These are phyloP conservation scores for Neofusicoccum cordaticola DNA, from an alignment of 2,329 filamentous ascomycete genomes.

Conservation along the genomic window DNA sequence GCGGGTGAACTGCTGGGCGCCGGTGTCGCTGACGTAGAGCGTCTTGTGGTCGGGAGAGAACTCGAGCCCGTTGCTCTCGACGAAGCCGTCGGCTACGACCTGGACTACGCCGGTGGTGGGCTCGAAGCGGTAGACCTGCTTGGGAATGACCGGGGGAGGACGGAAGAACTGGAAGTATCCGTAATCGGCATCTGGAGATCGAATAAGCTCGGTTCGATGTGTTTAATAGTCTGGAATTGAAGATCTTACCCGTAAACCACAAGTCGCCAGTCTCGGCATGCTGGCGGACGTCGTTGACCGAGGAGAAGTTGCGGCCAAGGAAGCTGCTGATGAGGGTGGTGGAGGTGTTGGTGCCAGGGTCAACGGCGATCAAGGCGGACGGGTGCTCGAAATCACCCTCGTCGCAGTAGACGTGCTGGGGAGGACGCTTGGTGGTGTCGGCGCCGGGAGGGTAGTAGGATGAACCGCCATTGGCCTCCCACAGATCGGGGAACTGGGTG, in stretches of 20 bases:
- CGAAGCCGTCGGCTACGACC: constrained; percentile 42
- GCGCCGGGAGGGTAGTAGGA: constrained; percentile 33
- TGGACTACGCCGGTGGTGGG: constrained; percentile 40
- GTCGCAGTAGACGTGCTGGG: constrained; percentile 33
- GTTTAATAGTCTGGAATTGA: constrained; percentile 48
- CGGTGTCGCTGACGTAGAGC: constrained; percentile 46
- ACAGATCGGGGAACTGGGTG: constrained; percentile 39
- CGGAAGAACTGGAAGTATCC: constrained; percentile 33
- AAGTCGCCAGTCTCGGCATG: constrained; percentile 45
- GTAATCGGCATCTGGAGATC: constrained; percentile 48
- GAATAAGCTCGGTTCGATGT: constrained; percentile 46
- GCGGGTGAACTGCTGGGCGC: constrained; percentile 27
- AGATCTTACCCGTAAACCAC: constrained; percentile 49
- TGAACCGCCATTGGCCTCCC: constrained; percentile 37
- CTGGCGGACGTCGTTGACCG: constrained; percentile 42
- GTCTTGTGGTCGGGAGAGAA: constrained; percentile 44
- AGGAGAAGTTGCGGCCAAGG: constrained; percentile 47
- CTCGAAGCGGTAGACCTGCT: constrained; percentile 44
- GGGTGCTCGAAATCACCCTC: constrained; percentile 40
- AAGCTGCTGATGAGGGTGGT: constrained; percentile 46
- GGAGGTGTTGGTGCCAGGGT: constrained; percentile 44
- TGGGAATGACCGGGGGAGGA: constrained; percentile 30
- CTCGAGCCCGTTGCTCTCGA: constrained; percentile 46
- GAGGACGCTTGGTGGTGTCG: constrained; percentile 24
- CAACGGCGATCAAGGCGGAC: constrained; percentile 43